Conservation (phyloP, 108 stramenopile genomes). For the Cyclotella choctawhatcheeana region DNA sequence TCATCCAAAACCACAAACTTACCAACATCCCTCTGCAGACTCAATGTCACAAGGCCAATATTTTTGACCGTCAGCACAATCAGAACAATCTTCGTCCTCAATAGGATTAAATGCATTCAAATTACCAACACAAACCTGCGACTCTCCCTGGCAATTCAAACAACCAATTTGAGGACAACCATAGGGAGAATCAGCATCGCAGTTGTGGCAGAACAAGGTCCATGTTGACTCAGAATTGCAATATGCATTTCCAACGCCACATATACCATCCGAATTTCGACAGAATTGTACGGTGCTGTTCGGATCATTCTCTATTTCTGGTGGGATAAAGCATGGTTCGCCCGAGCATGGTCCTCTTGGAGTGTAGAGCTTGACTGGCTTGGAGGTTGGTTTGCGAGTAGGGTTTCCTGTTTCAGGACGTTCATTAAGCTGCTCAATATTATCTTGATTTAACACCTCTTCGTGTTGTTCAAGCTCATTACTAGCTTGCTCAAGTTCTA, state of each 20-base stretch:
- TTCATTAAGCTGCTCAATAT: not conserved
- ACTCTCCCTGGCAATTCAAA: conserved; percentile 23
- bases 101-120: conserved; percentile 37
- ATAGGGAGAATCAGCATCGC: conserved; percentile 26
- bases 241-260: conserved; percentile 26
- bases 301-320: conserved; percentile 11
- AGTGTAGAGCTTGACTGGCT: conserved; percentile 12
- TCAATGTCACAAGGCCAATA: conserved; percentile 35
- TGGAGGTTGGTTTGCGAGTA: not conserved
- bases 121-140: conserved; percentile 37
- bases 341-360: conserved; percentile 27
- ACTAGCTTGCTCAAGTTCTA: not conserved
- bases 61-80: conserved; percentile 23
- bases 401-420: not conserved
- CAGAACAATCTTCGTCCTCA: conserved; percentile 26
- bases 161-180: conserved; percentile 38
- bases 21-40: conserved; percentile 34
- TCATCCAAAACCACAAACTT: not conserved
- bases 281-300: conserved; percentile 30
- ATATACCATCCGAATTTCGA: conserved; percentile 23
- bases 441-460: no score
- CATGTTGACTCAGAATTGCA: conserved; percentile 41
- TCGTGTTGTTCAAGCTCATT: no score
- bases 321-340: conserved; percentile 29
- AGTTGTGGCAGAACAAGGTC: conserved; percentile 37